These are phyloP conservation scores for Xerocomellus chrysenteron DNA, from an alignment of 768 basidiomycete genomes.

Conservation along the genomic window DNA sequence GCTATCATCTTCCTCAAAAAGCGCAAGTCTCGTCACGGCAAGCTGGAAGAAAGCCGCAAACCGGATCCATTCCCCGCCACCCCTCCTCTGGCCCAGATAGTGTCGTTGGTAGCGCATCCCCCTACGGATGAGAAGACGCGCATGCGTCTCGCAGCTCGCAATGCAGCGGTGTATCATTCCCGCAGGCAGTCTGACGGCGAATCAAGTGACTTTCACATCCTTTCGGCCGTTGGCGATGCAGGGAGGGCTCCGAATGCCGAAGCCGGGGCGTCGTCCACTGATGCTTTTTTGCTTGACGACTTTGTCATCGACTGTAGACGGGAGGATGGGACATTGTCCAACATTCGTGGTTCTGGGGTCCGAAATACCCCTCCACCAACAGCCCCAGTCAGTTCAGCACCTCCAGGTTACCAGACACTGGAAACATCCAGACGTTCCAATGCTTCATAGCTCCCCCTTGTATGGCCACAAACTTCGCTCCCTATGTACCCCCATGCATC, in stretches of 20 bases:
- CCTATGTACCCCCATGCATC: not conserved
- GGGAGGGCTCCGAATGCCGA: not conserved
- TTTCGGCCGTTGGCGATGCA: not conserved
- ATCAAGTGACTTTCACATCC: not conserved
- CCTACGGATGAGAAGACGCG: conserved; percentile 3
- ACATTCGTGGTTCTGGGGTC: not conserved
- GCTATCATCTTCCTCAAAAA: conserved; percentile 4
- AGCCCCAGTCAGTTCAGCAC: not conserved
- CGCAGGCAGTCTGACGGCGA: not conserved
- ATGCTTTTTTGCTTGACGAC: not conserved
- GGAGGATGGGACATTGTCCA: not conserved
- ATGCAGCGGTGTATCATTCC: not conserved
- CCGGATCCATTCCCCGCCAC: conserved; percentile 4
- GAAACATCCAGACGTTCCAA: not conserved
- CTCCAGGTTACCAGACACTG: conserved; percentile 1
- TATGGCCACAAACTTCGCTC: not conserved
- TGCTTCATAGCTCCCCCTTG: too few species aligned
- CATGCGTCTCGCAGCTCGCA: not conserved
- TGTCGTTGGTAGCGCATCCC: not conserved
- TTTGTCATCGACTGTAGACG: not conserved
- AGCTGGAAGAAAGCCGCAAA: not conserved
- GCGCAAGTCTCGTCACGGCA: not conserved
- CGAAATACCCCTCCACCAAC: not conserved
- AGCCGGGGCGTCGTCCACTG: not conserved
- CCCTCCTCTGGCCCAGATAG: not conserved